Percentiles rank a stretch among this genome's conserved stretches.
phyloP scores from a whole-genome alignment of 441 rosid genomes.

The Capsella rubella region DNA sequence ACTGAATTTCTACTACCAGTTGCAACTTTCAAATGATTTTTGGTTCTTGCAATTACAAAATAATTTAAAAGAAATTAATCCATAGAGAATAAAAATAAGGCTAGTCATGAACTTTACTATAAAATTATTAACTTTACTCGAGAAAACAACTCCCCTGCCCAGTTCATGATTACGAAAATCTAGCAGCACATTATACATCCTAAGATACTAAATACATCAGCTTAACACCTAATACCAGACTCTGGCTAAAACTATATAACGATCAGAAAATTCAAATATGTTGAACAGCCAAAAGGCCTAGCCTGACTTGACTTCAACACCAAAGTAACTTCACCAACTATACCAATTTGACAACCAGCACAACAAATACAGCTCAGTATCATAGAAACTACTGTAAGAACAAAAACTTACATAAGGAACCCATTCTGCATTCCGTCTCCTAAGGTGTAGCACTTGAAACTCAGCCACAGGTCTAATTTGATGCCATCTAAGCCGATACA shows the following conservation, averaged over 20 bases:
- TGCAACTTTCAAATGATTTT: slow-evolving; percentile 22
- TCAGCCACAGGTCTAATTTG: slow-evolving; percentile 74
- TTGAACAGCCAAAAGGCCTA: slow-evolving; percentile 10
- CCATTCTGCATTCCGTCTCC: slow-evolving; percentile 86
- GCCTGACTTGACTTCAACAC: slow-evolving; percentile 18
- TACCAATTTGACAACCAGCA: slow-evolving; percentile 1
- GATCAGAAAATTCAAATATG: slow-evolving; percentile 1
- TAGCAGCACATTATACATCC: background rate
- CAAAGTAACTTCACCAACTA: slow-evolving; percentile 16
- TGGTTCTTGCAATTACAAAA: slow-evolving; percentile 12
- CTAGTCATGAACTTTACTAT: background rate
- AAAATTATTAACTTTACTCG: background rate
- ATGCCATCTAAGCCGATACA: slow-evolving; percentile 83
- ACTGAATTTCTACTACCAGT: background rate
- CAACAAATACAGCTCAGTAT: background rate
- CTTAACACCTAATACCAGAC: slow-evolving; percentile 5
- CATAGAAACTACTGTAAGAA: slow-evolving; percentile 36
- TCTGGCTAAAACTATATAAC: background rate
- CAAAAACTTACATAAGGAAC: slow-evolving; percentile 70
- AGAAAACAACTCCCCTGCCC: background rate
- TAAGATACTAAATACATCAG: slow-evolving; percentile 16
- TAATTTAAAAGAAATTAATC: background rate
- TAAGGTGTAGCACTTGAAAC: slow-evolving; percentile 88
- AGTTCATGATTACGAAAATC: slow-evolving; percentile 3
- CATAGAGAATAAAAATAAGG: slow-evolving; percentile 18